phyloP scores from a whole-genome alignment of 768 basidiomycete genomes.

The Collybia sp. region DNA sequence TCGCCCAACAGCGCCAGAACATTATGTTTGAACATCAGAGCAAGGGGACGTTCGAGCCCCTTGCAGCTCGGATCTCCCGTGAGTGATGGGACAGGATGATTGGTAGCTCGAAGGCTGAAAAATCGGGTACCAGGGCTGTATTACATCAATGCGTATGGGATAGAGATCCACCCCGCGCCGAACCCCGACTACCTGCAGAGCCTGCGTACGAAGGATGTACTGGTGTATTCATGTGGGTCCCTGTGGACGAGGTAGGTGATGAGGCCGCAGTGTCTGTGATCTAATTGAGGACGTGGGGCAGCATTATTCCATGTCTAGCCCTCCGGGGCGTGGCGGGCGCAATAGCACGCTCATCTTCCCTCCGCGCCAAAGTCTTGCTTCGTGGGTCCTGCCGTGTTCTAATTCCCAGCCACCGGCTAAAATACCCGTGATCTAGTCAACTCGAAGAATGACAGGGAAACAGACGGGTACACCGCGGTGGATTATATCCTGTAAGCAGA shows the following conservation, averaged over 20 bases:
- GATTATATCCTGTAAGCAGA: constrained; percentile 72
- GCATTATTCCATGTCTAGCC: constrained; percentile 87
- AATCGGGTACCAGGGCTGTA: constrained; percentile 51
- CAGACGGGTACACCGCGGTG: constrained; percentile 74
- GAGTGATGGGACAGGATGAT: constrained; percentile 16
- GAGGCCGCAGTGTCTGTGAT: not conserved
- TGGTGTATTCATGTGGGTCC: constrained; percentile 93
- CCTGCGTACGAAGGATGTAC: constrained; percentile 53
- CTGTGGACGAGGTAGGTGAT: constrained; percentile 80
- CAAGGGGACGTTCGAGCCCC: constrained; percentile 50
- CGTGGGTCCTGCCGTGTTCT: constrained; percentile 40
- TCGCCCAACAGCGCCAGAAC: constrained; percentile 45
- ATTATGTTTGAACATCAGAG: constrained; percentile 56
- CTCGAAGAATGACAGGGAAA: constrained; percentile 85
- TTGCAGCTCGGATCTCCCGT: constrained; percentile 64
- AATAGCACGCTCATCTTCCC: constrained; percentile 67
- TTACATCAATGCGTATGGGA: constrained; percentile 89
- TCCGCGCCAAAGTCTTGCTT: constrained; percentile 82
- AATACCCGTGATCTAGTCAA: constrained; percentile 55
- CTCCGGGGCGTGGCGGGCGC: constrained; percentile 72
- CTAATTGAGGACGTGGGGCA: constrained; percentile 1
- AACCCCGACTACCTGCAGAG: constrained; percentile 75
- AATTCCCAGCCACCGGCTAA: not conserved
- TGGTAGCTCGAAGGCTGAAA: too few relatives aligned
- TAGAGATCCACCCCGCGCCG: constrained; percentile 87